Conservation (phyloP, 108 stramenopile genomes). For the Fragilariopsis cylindrus region DNA sequence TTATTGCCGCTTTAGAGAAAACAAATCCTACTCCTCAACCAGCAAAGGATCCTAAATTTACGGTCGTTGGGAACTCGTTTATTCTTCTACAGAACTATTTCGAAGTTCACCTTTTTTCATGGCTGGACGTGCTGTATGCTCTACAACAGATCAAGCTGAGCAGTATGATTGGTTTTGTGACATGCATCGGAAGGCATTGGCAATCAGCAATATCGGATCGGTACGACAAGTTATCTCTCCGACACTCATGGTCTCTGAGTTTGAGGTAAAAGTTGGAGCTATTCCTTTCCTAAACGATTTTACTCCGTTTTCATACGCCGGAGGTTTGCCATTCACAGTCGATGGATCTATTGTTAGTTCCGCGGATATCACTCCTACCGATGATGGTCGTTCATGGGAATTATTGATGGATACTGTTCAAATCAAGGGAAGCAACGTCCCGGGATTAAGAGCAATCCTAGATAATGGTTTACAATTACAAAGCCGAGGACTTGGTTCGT, state of each 20-base stretch:
- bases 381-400: slow-evolving; percentile 47
- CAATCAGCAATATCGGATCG: slow-evolving; percentile 72
- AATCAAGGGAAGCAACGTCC: slow-evolving; percentile 84
- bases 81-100: slow-evolving; percentile 73
- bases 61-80: slow-evolving; percentile 84
- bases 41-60: slow-evolving; percentile 36
- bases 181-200: slow-evolving; percentile 82
- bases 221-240: slow-evolving; percentile 75
- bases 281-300: slow-evolving; percentile 75
- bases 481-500: slow-evolving; percentile 55
- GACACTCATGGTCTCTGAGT: slow-evolving; percentile 62
- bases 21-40: slow-evolving; percentile 30
- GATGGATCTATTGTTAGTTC: slow-evolving; percentile 84
- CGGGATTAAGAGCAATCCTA: slow-evolving; percentile 58
- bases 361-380: slow-evolving; percentile 57
- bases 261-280: slow-evolving; percentile 82
- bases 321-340: slow-evolving; percentile 75
- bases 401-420: slow-evolving; percentile 77
- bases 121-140: slow-evolving; percentile 81
- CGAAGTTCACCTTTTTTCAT: slow-evolving; percentile 88
- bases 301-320: slow-evolving; percentile 62
- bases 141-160: slow-evolving; percentile 54
- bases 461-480: slow-evolving; percentile 58
- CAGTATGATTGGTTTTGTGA: slow-evolving; percentile 91
- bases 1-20: slow-evolving; percentile 49